Conservation (phyloP, 176 grass and related monocot species). For the Ananas comosus region DNA sequence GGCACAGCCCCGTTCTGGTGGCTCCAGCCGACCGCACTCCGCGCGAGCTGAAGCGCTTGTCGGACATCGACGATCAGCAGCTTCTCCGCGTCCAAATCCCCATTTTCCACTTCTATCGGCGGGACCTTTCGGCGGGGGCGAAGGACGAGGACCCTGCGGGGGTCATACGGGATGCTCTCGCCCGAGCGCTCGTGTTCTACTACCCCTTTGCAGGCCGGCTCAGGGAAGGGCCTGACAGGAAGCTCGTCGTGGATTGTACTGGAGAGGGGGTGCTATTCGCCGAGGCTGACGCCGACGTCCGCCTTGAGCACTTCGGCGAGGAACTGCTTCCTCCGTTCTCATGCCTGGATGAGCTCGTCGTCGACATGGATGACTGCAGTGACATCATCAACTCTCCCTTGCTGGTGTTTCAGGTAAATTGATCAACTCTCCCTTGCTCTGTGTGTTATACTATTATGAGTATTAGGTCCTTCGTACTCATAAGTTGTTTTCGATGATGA, state of each 20-base stretch:
- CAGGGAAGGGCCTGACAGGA: not conserved
- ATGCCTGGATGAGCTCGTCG: not conserved
- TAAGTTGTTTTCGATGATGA: too few relatives aligned
- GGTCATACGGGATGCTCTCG: not conserved
- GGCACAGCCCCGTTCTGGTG: not conserved
- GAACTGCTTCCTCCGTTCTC: not conserved
- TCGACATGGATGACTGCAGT: not conserved
- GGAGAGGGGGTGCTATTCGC: not conserved
- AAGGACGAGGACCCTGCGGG: not conserved
- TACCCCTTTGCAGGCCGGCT: conserved; percentile 4
- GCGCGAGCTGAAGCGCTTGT: conserved; percentile 2
- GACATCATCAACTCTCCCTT: conserved; percentile 3
- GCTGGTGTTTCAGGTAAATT: not conserved
- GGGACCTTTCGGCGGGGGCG: too few relatives aligned
- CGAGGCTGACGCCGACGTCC: too few relatives aligned
- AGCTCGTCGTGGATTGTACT: conserved; percentile 6
- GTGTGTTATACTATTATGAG: too few relatives aligned
- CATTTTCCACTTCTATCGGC: not conserved
- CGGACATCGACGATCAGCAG: conserved; percentile 10
- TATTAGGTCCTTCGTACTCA: too few relatives aligned
- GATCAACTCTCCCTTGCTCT: too few relatives aligned
- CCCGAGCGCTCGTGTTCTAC: not conserved
- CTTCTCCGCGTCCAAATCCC: not conserved
- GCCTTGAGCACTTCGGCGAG: not conserved
- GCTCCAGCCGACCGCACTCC: not conserved